These are phyloP conservation scores for Rhododendron mucronatum DNA, from an alignment of 148 eudicot genomes.

Conservation along the genomic window DNA sequence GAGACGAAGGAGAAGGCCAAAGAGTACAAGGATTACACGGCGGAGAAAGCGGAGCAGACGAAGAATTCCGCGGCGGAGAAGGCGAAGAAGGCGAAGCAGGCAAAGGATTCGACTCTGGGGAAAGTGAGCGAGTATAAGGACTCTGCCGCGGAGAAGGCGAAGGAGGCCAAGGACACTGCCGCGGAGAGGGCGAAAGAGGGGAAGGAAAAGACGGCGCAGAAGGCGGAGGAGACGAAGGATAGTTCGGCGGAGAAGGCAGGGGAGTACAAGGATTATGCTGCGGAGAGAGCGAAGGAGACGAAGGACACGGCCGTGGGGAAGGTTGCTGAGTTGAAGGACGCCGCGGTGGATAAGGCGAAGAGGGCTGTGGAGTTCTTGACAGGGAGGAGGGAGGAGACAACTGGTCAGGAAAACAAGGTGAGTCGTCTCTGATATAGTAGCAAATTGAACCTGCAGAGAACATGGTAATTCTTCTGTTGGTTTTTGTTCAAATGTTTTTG, in stretches of 20 bases:
- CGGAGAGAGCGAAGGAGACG: constrained; percentile 10
- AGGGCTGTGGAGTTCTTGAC: constrained; percentile 14
- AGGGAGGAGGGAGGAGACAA: constrained; percentile 17
- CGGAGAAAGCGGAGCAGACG: constrained; percentile 18
- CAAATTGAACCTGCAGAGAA: neutral
- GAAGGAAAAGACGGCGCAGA: neutral
- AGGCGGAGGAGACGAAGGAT: constrained; percentile 20
- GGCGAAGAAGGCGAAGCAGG: constrained; percentile 22
- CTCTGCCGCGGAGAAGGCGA: constrained; percentile 12
- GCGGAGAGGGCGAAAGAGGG: neutral
- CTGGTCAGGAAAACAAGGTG: constrained; percentile 14
- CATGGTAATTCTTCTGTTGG: neutral
- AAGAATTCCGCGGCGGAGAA: constrained; percentile 23
- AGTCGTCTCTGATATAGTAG: constrained; percentile 14
- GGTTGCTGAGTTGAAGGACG: constrained; percentile 16
- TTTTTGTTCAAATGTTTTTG: neutral
- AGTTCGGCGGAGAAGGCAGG: neutral
- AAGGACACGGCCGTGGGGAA: constrained; percentile 11
- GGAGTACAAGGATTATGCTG: neutral
- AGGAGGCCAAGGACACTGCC: neutral
- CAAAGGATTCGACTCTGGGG: constrained; percentile 18
- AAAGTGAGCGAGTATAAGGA: constrained; percentile 29
- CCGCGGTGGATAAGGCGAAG: constrained; percentile 14
- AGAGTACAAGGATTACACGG: constrained; percentile 20
- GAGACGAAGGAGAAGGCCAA: neutral